phyloP scores from a whole-genome alignment of 345 rosid species.

The Eucalyptus regnans region DNA sequence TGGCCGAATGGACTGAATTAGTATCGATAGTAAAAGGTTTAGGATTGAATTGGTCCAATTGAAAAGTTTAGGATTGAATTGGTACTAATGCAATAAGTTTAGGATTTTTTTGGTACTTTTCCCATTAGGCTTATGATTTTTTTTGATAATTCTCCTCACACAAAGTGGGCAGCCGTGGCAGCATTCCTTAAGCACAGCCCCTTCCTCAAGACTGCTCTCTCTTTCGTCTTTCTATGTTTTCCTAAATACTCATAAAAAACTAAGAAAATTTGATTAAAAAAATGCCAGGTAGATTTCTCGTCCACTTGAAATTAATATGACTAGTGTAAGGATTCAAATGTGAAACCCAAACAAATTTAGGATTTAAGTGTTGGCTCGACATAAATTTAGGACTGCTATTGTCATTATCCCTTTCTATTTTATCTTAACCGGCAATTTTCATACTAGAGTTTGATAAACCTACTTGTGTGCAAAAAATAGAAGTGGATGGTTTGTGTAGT shows the following conservation, averaged over 20 bases:
- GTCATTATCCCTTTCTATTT: neutral
- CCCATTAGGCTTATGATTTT: accelerated
- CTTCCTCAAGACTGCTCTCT: neutral
- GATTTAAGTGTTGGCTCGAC: neutral
- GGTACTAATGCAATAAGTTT: too few species aligned
- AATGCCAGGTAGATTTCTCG: neutral
- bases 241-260: accelerated
- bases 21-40: too few species aligned
- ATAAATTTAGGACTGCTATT: neutral
- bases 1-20: too few species aligned
- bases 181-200: neutral
- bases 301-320: neutral
- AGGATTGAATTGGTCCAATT: too few species aligned
- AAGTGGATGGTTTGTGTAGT: neutral
- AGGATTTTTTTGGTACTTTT: too few species aligned
- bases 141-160: accelerated
- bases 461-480: neutral
- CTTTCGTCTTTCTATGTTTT: neutral
- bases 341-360: neutral
- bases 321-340: neutral
- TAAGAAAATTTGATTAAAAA: neutral
- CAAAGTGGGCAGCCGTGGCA: neutral
- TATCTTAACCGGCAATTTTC: neutral
- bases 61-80: too few species aligned
- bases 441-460: neutral